These are phyloP conservation scores for Auricularia heimuer DNA, from an alignment of 768 basidiomycete species.

Conservation along the genomic window DNA sequence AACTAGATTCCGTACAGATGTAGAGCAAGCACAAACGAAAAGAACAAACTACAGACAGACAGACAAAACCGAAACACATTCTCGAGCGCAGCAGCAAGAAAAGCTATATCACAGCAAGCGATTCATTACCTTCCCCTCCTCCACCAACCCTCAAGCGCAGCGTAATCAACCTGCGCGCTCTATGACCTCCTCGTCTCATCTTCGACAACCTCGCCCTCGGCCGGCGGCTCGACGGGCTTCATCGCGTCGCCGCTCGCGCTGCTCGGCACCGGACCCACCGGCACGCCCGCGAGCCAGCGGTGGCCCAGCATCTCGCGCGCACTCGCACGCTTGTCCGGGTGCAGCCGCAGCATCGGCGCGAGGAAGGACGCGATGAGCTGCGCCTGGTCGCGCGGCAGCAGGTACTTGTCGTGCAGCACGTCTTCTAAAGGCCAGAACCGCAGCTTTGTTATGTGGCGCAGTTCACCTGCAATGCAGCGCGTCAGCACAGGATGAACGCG, in stretches of 20 bases:
- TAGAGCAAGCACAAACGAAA: too few species aligned
- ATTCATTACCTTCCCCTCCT: too few species aligned
- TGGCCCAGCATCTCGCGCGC: constrained; percentile 82
- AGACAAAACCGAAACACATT: too few species aligned
- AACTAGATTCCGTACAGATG: too few species aligned
- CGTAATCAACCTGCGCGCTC: background rate
- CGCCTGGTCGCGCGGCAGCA: constrained; percentile 77
- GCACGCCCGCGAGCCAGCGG: constrained; percentile 48
- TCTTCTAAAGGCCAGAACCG: constrained; percentile 81
- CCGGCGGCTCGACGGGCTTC: background rate
- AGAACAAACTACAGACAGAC: too few species aligned
- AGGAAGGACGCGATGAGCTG: constrained; percentile 74
- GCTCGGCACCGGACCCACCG: background rate
- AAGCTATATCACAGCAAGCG: too few species aligned
- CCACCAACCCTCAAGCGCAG: too few species aligned
- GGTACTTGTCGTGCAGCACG: constrained; percentile 90
- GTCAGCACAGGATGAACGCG: background rate
- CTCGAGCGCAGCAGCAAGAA: too few species aligned
- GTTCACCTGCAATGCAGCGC: constrained; percentile 44
- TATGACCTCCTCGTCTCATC: background rate
- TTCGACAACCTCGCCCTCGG: background rate
- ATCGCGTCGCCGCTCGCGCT: background rate
- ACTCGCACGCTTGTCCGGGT: constrained; percentile 80
- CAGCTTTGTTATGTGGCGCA: constrained; percentile 89
- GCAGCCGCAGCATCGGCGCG: constrained; percentile 80